These are phyloP conservation scores for Lactarius evosmus DNA, from an alignment of 768 basidiomycete genomes.

Conservation along the genomic window DNA sequence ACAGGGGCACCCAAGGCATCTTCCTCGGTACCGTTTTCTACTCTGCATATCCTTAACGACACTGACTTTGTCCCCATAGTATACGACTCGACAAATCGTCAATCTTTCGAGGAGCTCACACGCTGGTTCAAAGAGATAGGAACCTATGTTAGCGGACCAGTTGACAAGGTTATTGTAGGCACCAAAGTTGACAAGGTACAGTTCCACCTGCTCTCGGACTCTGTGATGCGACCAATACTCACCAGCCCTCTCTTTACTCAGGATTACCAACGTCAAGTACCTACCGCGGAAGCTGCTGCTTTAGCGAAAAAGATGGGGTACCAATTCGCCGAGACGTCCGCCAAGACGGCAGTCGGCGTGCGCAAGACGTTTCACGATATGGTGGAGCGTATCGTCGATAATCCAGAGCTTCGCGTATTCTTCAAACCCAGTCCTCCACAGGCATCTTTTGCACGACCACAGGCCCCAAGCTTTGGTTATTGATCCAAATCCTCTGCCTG, in stretches of 20 bases:
- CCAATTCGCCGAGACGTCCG: slow-evolving; percentile 86
- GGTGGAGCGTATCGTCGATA: slow-evolving; percentile 77
- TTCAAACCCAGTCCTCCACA: slow-evolving; percentile 27
- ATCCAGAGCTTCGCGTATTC: slow-evolving; percentile 70
- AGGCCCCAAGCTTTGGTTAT: neutral
- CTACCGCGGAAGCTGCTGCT: slow-evolving; percentile 67
- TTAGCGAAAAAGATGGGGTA: slow-evolving; percentile 85
- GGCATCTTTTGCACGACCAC: slow-evolving; percentile 6
- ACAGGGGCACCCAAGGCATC: slow-evolving; percentile 81
- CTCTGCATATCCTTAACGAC: neutral
- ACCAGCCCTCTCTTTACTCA: slow-evolving; percentile 31
- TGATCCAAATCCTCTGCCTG: neutral
- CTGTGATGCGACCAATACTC: neutral
- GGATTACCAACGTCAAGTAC: slow-evolving; percentile 88
- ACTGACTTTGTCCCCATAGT: slow-evolving; percentile 44
- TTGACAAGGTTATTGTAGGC: slow-evolving; percentile 92
- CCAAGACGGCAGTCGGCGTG: slow-evolving; percentile 86
- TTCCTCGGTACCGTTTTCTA: slow-evolving; percentile 51
- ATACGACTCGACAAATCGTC: slow-evolving; percentile 89
- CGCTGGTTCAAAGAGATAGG: slow-evolving; percentile 92
- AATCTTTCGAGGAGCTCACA: slow-evolving; percentile 90
- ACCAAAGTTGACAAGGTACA: slow-evolving; percentile 89
- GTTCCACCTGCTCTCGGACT: neutral
- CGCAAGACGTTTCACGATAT: slow-evolving; percentile 71
- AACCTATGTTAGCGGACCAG: slow-evolving; percentile 79